Conservation (phyloP, 2,329 filamentous ascomycete genomes). For the Hyphodiscus sp. region DNA sequence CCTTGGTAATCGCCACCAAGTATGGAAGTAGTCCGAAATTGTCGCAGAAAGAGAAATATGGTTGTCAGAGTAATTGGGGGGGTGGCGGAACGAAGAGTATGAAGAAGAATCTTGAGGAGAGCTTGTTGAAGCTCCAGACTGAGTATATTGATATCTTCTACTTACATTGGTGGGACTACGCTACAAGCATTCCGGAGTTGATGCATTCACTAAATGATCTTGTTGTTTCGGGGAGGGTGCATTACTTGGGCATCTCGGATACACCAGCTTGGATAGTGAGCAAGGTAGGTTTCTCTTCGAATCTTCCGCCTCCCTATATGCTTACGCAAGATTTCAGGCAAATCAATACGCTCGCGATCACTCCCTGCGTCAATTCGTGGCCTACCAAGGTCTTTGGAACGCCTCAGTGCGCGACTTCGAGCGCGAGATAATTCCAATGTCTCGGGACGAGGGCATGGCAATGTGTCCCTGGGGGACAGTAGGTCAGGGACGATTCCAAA, state of each 20-base stretch:
- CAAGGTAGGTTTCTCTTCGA: constrained; percentile 30
- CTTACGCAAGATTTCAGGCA: no score
- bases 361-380: neutral
- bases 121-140: constrained; percentile 52
- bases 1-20: constrained; percentile 48
- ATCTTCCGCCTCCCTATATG: no score
- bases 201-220: constrained; percentile 60
- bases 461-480: neutral
- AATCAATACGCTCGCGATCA: neutral
- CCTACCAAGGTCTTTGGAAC: neutral
- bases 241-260: constrained; percentile 61
- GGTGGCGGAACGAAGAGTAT: constrained; percentile 17
- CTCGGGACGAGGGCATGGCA: neutral
- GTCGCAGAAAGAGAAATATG: constrained; percentile 1
- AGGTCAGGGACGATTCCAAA: neutral
- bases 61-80: constrained; percentile 10
- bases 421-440: neutral
- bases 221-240: constrained; percentile 52
- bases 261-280: constrained; percentile 62
- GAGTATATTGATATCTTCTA: constrained; percentile 59
- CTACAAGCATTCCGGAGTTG: constrained; percentile 53
- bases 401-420: neutral
- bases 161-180: constrained; percentile 40
- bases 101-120: constrained; percentile 5
- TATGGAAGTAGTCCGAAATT: constrained; percentile 36